Base-by-base conservation (phyloP, 768 basidiomycete genomes). In the Lactarius evosmus region DNA sequence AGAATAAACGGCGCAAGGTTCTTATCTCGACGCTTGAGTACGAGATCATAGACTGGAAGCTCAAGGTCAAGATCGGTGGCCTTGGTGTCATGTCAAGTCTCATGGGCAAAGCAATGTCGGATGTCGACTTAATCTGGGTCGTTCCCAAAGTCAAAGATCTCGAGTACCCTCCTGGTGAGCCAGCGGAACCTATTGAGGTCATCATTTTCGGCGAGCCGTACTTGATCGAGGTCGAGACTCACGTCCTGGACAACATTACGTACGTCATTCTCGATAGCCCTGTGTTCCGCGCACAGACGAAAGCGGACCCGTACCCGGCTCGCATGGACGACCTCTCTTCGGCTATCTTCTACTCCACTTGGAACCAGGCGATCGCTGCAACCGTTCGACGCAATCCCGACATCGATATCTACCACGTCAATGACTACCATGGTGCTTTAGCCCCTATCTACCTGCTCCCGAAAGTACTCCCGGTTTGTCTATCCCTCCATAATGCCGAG, bases 61-160 rank as follows among this genome's bases (percentile, higher is more conserved):
- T 95, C 66, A 97, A 97, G 76, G 95, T 97, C 80, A 96, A 96
- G 81, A 96, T 96, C 67, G 95, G 95, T 78, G 95, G 95, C 75
- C 82, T 97, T 22, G 95, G 95, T 80, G 95, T 96, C 78, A 97
- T 97, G 95, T 96, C 95, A 3, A 88, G 88, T 75, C 79, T 97
- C 38, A 97, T 97, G 95, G 95, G 95, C 67, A 97, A 96, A 75
- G 94, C 95, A 6, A 97, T 97, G 95, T 91, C 90, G 53, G 95
- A 97, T 72, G 95, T 96, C 58, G 95, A 96, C 73, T 78, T 97
- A 51, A 79, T 97, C 61, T 97, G 95, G 95, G 88, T 97, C 55
- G 73, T 95, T 19, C 95, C 95, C 51, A 97, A 97, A 73, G 95
- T 97, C 69, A 94, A 94, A 77, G 95, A 96, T 70, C 67, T 97